Base-by-base conservation (phyloP, 148 eudicot species). In the Drosera capensis region DNA sequence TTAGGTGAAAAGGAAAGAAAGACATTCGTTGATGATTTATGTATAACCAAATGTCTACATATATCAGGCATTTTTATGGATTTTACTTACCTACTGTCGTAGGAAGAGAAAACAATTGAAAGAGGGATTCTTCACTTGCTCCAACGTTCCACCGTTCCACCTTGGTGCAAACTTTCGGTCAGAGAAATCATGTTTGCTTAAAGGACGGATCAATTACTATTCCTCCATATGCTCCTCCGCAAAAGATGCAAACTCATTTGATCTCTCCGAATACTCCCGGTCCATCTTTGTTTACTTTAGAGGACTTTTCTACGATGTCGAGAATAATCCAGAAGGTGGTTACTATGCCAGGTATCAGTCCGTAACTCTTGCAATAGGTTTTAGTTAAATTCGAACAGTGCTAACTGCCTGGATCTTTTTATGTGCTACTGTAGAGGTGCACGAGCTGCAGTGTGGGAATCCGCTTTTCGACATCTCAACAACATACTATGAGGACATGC, bases 251-350 rank as follows among this genome's bases (percentile, higher is more conserved):
- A 63, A 58, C 97, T 42, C 97, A 90, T 63, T 54, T 90, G 21
- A 90, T 90, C 53, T 82, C 97, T 54, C 95, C 95, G 2, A 55
- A 63, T 23, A 80, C 71, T 53, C 97, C 97, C 81, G 97, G 31
- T 84, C 97, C 67, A 90, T 90, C 62, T 90, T 90, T 63, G 95
- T 90, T 48, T 90, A 90, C 70, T 90, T 90, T 72, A 74, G 97
- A 35, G 97, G 97, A 24, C 70, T 90, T 61, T 90, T 90, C 62
- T 90, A 84, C 59, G 97, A 90, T 60, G 95, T 90, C 0, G 95
- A 93, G n/a, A 90, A 90, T 55, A 95, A 90, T 58, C 97, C 97
- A 5, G 95, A 90, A 78, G 97, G 97, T 55, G 97, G 97, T 55
- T 90, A 90, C 43, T 90, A 90, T 66, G 97, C 97, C 52, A 90